phyloP scores from a whole-genome alignment of 305 asterid genomes.

The Caryopteris hybrid region DNA sequence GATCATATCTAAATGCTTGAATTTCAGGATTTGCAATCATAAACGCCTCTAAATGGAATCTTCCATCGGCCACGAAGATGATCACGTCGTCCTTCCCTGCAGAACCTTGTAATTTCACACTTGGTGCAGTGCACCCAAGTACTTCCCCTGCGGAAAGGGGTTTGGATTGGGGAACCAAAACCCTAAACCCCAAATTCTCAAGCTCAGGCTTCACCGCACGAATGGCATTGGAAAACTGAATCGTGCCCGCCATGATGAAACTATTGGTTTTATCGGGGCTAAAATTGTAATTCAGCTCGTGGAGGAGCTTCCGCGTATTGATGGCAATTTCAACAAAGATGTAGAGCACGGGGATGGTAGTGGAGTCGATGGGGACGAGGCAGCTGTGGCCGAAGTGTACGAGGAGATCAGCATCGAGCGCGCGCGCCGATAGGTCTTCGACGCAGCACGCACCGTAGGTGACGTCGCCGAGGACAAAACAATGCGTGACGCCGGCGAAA shows the following conservation, averaged over 20 bases:
- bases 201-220: conserved; percentile 81
- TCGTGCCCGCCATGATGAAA: conserved; percentile 86
- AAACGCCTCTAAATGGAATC: conserved; percentile 93
- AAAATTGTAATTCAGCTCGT: conserved; percentile 60
- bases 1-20: conserved; percentile 73
- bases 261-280: conserved; percentile 28
- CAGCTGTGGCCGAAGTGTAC: conserved; percentile 97
- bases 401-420: conserved; percentile 73
- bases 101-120: conserved; percentile 35
- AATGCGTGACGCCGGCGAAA: conserved; percentile 68
- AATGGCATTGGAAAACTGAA: conserved; percentile 77
- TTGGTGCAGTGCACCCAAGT: conserved; percentile 94
- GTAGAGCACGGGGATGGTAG: conserved; percentile 74
- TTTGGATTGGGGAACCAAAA: conserved; percentile 76
- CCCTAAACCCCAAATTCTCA: conserved; percentile 76
- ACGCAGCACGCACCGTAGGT: conserved; percentile 97
- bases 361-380: conserved; percentile 77
- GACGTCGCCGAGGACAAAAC: conserved; percentile 90
- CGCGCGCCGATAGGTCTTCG: conserved; percentile 83
- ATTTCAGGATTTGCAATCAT: conserved; percentile 91
- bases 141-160: conserved; percentile 97
- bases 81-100: conserved; percentile 40
- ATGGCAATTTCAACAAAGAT: conserved; percentile 80
- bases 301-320: conserved; percentile 44
- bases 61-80: conserved; percentile 88